Conservation (phyloP, 441 rosid species). For the Adansonia rubrostipa region DNA sequence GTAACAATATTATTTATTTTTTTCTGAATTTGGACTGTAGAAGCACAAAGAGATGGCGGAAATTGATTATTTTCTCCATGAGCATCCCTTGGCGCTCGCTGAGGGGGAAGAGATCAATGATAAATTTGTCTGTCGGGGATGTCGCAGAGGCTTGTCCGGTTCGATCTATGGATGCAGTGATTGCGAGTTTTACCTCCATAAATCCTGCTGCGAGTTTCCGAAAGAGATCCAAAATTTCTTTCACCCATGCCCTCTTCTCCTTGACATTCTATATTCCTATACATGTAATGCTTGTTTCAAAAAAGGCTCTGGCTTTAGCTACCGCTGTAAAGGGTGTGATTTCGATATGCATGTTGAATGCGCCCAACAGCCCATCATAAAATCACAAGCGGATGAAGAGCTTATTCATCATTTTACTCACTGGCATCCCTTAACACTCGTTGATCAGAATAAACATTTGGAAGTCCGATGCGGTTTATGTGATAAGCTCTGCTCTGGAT, state of each 20-base stretch:
- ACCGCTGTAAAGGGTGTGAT: slow-evolving; percentile 17
- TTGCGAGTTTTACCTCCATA: not conserved
- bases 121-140: not conserved
- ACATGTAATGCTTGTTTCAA: slow-evolving; percentile 12
- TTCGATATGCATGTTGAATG: slow-evolving; percentile 24
- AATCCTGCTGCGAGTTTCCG: not conserved
- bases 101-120: not conserved
- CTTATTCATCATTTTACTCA: slow-evolving; percentile 22
- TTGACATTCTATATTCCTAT: not conserved
- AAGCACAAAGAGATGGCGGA: not conserved
- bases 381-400: not conserved
- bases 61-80: not conserved
- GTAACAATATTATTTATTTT: not conserved
- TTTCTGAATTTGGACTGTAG: not conserved
- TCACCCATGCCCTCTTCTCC: slow-evolving; percentile 28
- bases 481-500: not conserved
- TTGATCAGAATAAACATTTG: not conserved
- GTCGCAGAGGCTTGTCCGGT: not conserved
- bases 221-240: not conserved
- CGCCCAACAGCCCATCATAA: not conserved
- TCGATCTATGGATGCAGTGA: not conserved
- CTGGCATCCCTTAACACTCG: slow-evolving; percentile 20
- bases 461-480: not conserved
- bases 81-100: not conserved
- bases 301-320: not conserved